Conservation (phyloP, 2,329 filamentous ascomycete genomes). For the Calcarisporium arbuscula region DNA sequence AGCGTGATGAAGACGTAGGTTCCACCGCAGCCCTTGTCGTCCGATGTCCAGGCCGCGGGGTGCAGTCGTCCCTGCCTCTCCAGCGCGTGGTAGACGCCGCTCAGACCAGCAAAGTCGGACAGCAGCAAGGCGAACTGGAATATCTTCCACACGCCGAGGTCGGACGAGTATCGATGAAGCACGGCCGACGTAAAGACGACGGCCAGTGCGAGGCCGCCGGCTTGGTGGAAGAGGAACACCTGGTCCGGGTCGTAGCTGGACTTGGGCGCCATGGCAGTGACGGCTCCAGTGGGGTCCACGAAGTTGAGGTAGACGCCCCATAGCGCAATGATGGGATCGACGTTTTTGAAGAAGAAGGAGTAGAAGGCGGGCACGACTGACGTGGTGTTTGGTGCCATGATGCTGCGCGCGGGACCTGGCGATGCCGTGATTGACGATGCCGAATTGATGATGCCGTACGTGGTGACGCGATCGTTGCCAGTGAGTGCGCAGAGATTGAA, state of each 20-base stretch:
- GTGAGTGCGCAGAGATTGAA: too few relatives aligned
- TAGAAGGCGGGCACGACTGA: slow-evolving; percentile 9
- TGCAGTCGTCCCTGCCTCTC: slow-evolving; percentile 9
- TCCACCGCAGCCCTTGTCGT: slow-evolving; percentile 10
- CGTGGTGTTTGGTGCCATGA: slow-evolving; percentile 3
- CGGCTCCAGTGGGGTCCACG: slow-evolving; percentile 1
- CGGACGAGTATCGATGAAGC: slow-evolving; percentile 13
- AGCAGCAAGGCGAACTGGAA: slow-evolving; percentile 14
- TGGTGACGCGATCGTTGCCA: too few relatives aligned
- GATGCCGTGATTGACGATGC: background rate
- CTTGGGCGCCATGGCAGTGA: slow-evolving; percentile 4
- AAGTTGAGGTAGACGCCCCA: slow-evolving; percentile 16
- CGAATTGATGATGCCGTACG: too few relatives aligned
- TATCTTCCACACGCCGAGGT: slow-evolving; percentile 14
- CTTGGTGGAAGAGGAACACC: slow-evolving; percentile 16
- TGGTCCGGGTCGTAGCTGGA: slow-evolving; percentile 10
- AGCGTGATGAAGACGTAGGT: slow-evolving; percentile 9
- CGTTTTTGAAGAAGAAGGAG: slow-evolving; percentile 15
- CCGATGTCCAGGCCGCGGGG: slow-evolving; percentile 9
- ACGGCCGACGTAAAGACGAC: slow-evolving; percentile 12
- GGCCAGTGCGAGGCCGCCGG: slow-evolving; percentile 13
- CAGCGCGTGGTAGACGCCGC: slow-evolving; percentile 10
- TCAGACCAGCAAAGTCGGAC: slow-evolving; percentile 14
- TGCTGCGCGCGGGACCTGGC: background rate
- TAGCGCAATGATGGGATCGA: slow-evolving; percentile 14